Conservation (phyloP, 1,139 yeast species). For the Hemisphaericaspora lyxosophila region DNA sequence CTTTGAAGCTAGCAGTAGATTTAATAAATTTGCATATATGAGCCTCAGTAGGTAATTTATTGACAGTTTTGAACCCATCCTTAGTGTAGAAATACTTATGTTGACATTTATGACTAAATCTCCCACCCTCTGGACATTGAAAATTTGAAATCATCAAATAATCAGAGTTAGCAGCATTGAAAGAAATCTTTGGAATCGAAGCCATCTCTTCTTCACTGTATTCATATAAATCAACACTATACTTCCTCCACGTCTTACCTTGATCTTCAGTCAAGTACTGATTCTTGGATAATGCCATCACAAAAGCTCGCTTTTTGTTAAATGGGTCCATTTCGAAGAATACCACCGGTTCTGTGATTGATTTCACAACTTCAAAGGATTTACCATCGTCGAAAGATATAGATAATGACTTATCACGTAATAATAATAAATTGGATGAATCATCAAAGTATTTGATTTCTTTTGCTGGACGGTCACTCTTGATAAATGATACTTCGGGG, state of each 20-base stretch:
- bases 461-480: conserved; percentile 16
- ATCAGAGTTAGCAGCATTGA: conserved; percentile 44
- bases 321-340: conserved; percentile 45
- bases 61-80: conserved; percentile 54
- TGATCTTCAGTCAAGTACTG: conserved; percentile 57
- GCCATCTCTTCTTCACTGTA: conserved; percentile 9
- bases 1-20: conserved; percentile 37
- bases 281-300: conserved; percentile 33
- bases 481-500: conserved; percentile 20
- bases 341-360: conserved; percentile 25
- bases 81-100: conserved; percentile 46
- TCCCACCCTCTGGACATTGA: conserved; percentile 32
- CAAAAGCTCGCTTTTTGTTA: conserved; percentile 52
- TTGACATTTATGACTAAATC: conserved; percentile 30
- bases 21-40: conserved; percentile 55
- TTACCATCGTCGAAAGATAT: conserved; percentile 61
- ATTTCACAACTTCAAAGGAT: conserved; percentile 44
- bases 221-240: conserved; percentile 24
- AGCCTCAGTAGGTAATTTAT: conserved; percentile 31
- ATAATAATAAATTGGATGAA: conserved; percentile 47
- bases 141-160: conserved; percentile 38
- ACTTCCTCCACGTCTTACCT: conserved; percentile 58
- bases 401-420: conserved; percentile 30
- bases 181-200: conserved; percentile 23
- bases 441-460: conserved; percentile 53